Percentiles rank a stretch among this genome's conserved stretches.
Evolutionary conservation across 2,329 filamentous ascomycete genomes (phyloP).

Genomic region (Pestalotiopsis sp.): DNA sequence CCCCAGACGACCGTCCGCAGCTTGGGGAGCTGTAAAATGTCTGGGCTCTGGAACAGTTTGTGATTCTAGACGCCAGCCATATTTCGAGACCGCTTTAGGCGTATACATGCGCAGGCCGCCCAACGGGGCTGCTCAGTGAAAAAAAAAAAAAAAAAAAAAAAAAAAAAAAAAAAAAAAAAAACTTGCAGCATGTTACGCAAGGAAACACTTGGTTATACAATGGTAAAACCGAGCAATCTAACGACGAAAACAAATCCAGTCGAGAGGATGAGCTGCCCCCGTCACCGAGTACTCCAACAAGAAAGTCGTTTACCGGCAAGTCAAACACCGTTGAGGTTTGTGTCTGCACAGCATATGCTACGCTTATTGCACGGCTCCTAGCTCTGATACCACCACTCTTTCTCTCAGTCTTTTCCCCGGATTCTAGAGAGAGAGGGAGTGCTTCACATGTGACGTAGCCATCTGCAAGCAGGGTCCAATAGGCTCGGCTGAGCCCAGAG

Average conservation of each 20-base stretch:
- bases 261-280: background rate
- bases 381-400: background rate
- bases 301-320: background rate
- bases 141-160: no score
- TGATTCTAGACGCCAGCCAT: background rate
- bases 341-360: background rate
- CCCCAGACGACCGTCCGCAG: background rate
- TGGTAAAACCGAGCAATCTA: no score
- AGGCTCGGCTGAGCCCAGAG: background rate
- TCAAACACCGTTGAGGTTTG: background rate
- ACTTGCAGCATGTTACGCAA: no score
- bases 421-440: background rate
- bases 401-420: background rate
- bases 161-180: no score
- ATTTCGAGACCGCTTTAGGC: no score
- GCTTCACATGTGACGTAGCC: background rate
- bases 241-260: background rate
- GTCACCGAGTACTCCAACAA: background rate
- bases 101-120: no score
- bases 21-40: background rate
- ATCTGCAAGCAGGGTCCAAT: slow-evolving; percentile 2
- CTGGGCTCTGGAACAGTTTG: background rate
- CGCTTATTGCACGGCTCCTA: background rate
- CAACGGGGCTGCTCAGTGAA: no score
- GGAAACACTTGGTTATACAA: no score